These are phyloP conservation scores for Decorospora gaudefroyi DNA, from an alignment of 2,329 filamentous ascomycete species.

Conservation along the genomic window DNA sequence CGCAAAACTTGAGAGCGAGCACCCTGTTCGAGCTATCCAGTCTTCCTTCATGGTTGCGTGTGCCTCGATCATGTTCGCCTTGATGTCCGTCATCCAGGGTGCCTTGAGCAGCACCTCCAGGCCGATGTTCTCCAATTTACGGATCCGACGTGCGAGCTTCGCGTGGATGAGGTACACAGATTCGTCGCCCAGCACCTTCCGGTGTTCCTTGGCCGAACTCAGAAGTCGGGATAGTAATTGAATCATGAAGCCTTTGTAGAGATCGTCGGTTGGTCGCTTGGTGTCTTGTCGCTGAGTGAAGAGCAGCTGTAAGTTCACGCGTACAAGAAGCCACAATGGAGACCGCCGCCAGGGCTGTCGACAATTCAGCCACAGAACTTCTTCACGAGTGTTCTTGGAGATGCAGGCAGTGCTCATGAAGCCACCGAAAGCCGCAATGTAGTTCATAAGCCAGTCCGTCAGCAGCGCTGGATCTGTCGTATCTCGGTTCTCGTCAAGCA, in stretches of 20 bases:
- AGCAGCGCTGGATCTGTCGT: slow-evolving; percentile 56
- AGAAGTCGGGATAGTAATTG: slow-evolving; percentile 54
- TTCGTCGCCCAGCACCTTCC: slow-evolving; percentile 4
- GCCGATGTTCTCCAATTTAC: slow-evolving; percentile 17
- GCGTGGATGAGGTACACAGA: slow-evolving; percentile 15
- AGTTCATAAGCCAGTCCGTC: slow-evolving; percentile 55
- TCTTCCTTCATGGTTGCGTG: slow-evolving; percentile 11
- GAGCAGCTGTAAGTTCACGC: slow-evolving; percentile 54
- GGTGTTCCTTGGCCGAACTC: slow-evolving; percentile 41
- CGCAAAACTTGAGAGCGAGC: not conserved
- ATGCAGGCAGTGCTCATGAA: slow-evolving; percentile 37
- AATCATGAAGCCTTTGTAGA: slow-evolving; percentile 59
- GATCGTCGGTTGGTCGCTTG: not conserved
- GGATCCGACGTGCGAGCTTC: slow-evolving; percentile 28
- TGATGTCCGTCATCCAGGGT: slow-evolving; percentile 8
- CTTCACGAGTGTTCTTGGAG: slow-evolving; percentile 59
- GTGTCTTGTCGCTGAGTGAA: slow-evolving; percentile 30
- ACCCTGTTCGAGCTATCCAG: slow-evolving; percentile 7
- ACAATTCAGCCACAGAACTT: slow-evolving; percentile 54
- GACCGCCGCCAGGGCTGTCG: slow-evolving; percentile 56
- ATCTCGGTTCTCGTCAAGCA: slow-evolving; percentile 53
- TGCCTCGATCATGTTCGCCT: not conserved
- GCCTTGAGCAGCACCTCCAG: not conserved
- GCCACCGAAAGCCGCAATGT: slow-evolving; percentile 45
- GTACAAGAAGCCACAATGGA: slow-evolving; percentile 59